Base-by-base conservation (phyloP, 257 asterid species). In the Primulina tabacum region DNA sequence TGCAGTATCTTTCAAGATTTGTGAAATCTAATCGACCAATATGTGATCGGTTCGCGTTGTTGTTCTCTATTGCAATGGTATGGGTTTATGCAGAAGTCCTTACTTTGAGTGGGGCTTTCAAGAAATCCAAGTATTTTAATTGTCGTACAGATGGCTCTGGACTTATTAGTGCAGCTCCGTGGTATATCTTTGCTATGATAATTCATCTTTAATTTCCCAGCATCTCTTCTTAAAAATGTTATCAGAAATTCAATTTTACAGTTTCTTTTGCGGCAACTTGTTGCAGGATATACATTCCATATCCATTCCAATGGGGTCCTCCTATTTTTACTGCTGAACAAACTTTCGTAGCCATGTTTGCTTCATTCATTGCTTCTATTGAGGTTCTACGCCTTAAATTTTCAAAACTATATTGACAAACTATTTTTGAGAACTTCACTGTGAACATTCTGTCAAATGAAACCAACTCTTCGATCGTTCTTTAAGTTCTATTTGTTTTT, bases 301-400 rank as follows among this genome's bases (percentile, higher is more conserved):
- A 33, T 73, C 97, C 97, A 40, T 87, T 90, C 64, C 96, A 84
- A 79, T 90, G 92, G 95, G 98, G 98, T n/a, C 78, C 88, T 79
- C 98, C 98, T n/a, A 78, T 83, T 56, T 88, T 92, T 72, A 73
- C 77, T 12, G 75, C 79, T 8, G 84, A 83, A 64, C 86, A 82
- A 43, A 77, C 80, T 14, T 76, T 92, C 60, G 80, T 89, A 34
- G 71, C 88, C 64, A 77, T 84, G 38, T 26, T 82, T 3, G 92
- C 97, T 67, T 79, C 96, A 20, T 80, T 92, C 17, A 88, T 92
- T 61, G 89, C 96, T 67, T 82, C 92, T n/a, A 59, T 68, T 28
- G 96, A 92, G 97, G 97, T 89, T 38, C 26, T 66, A 8, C 7
- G 38, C 56, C 61, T 47, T 57, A 21, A 64, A 24, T 57, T 2